phyloP scores from a whole-genome alignment of 2,329 filamentous ascomycete genomes.

The Zopfia rhizophila region DNA sequence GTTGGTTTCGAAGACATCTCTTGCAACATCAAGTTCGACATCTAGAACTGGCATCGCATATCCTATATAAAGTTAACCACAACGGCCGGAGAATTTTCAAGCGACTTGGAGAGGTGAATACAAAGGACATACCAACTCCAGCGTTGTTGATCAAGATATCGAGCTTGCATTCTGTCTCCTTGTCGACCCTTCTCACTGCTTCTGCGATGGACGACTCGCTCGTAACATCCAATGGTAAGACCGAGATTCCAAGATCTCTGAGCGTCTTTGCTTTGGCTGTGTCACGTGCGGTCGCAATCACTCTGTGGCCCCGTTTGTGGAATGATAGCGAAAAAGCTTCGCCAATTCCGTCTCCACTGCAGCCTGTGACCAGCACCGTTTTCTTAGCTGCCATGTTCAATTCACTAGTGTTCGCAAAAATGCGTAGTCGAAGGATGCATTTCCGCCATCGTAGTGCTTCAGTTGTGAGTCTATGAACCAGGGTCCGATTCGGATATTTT shows the following conservation, averaged over 20 bases:
- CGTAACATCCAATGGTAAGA: slow-evolving; percentile 24
- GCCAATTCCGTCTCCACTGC: slow-evolving; percentile 53
- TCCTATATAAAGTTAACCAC: no score
- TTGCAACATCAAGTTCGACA: slow-evolving; percentile 18
- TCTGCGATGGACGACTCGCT: slow-evolving; percentile 10
- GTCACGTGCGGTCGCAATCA: slow-evolving; percentile 57
- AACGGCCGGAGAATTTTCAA: no score
- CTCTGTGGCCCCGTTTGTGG: slow-evolving; percentile 47
- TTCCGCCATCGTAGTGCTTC: no score
- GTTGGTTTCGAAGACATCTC: slow-evolving; percentile 46
- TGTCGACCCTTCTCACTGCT: slow-evolving; percentile 10
- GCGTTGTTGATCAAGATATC: slow-evolving; percentile 57
- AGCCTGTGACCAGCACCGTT: slow-evolving; percentile 39
- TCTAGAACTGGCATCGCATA: no score
- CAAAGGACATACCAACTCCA: no score
- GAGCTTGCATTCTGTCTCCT: slow-evolving; percentile 20
- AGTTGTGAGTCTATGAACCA: no score
- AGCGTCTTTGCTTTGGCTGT: slow-evolving; percentile 38
- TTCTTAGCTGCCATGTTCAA: no score
- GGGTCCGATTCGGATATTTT: no score
- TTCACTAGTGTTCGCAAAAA: no score
- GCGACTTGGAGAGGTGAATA: no score
- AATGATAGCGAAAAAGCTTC: slow-evolving; percentile 52
- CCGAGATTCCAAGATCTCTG: slow-evolving; percentile 31
- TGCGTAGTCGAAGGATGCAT: no score